Evolutionary conservation across 164 flowering plant species (phyloP), one percentile per base, ranked within the genome.

Genomic region (Tetracentron sinense): DNA sequence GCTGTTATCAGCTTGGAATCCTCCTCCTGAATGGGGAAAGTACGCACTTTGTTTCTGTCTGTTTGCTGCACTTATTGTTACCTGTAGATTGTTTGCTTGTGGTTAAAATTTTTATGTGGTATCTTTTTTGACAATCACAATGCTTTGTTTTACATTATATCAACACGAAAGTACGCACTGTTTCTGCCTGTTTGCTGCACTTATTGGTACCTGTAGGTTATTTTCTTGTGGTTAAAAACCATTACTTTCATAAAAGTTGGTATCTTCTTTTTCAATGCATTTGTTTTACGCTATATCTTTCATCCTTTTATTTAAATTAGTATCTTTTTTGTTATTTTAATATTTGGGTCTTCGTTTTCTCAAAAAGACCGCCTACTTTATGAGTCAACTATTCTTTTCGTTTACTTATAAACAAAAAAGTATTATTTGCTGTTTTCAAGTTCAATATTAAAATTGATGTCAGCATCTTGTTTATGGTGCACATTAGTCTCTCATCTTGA

Each of bases 21-120:
- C 99, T 85, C 99, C 97, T 44, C 64, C 81, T 60, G 99, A 95
- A 79, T 92, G 97, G 99, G 99, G 97, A 84, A 95, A 88, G 99
- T 95, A 85, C 25, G 96, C 21, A 54, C 42, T 35, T 48, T 28
- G 35, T 70, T 68, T 15, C 35, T 11, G 22, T 27, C 42, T 61
- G 31, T 42, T n/a, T 44, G 3, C 1, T 68, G 0, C 20, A 29
- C n/a, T 16, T 51, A 31, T 54, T 20, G 21, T 25, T 47, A 21
- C 5, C 5, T 48, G 7, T 29, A 47, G 25, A 3, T 61, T 47
- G 12, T 61, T 19, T 7, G 4, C 27, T 56, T 2, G 16, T 2
- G 44, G 20, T 12, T 30, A n/a, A 20, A 6, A 54, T 54, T 54
- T 54, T 12, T 7, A 6, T 21, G 19, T 33, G 14, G 14, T 47